A percentile compares a stretch with the other conserved stretches of the same genome.
phyloP scores from a whole-genome alignment of 495 filamentous ascomycete genomes.

The Neurospora sp. region DNA sequence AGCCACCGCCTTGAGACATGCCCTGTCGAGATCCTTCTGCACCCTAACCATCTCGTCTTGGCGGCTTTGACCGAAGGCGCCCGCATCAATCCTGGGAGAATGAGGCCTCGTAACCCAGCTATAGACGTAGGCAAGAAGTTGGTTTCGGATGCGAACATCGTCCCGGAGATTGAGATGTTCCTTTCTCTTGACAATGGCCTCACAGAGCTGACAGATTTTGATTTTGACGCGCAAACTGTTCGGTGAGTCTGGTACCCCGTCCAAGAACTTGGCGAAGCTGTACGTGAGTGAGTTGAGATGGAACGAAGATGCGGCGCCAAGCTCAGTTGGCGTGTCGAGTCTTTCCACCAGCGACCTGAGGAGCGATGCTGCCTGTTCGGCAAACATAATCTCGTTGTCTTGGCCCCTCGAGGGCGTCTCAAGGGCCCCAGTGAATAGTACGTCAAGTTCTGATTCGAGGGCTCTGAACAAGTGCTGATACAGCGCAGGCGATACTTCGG shows the following conservation, averaged over 20 bases:
- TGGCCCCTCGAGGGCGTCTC: constrained; percentile 40
- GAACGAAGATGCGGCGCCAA: constrained; percentile 45
- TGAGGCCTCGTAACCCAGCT: constrained; percentile 52
- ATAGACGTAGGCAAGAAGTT: constrained; percentile 52
- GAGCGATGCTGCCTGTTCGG: constrained; percentile 52
- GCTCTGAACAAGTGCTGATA: constrained; percentile 51
- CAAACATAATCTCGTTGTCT: constrained; percentile 51
- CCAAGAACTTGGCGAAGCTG: constrained; percentile 51
- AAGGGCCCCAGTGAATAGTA: constrained; percentile 42
- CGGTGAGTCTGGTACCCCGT: constrained; percentile 39
- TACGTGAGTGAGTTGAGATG: constrained; percentile 50
- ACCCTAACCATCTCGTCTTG: constrained; percentile 43
- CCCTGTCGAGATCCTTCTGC: constrained; percentile 52
- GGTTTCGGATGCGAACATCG: constrained; percentile 54
- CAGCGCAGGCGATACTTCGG: constrained; percentile 47
- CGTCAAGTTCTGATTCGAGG: constrained; percentile 50
- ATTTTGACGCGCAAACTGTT: constrained; percentile 51
- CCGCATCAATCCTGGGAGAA: constrained; percentile 24
- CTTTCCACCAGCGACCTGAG: constrained; percentile 52
- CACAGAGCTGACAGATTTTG: constrained; percentile 54
- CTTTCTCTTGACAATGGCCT: constrained; percentile 53
- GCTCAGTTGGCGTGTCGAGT: constrained; percentile 46
- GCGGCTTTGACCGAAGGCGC: constrained; percentile 14
- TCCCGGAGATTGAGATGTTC: constrained; percentile 56
- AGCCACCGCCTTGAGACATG: constrained; percentile 49